Percentiles rank a stretch among this genome's conserved stretches.
These are phyloP conservation scores for Arxiozyma heterogenica DNA, from an alignment of 1,139 yeast species.

Conservation along the genomic window DNA sequence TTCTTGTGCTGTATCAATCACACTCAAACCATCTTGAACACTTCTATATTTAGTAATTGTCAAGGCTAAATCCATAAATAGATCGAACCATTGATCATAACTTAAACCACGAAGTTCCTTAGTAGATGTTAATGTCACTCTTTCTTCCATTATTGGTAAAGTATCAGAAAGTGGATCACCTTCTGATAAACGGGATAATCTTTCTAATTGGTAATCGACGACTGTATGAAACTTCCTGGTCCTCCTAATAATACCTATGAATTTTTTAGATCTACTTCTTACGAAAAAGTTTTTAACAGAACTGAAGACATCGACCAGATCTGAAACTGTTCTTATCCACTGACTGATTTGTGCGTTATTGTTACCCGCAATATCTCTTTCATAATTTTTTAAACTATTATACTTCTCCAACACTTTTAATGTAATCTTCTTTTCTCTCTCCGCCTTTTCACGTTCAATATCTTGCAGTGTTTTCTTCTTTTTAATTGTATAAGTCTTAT, in stretches of 20 bases:
- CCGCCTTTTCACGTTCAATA: slow-evolving; percentile 50
- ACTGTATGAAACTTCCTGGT: slow-evolving; percentile 53
- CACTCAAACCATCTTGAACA: slow-evolving; percentile 58
- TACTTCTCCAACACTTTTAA: slow-evolving; percentile 57
- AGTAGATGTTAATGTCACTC: slow-evolving; percentile 35
- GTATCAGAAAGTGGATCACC: slow-evolving; percentile 40
- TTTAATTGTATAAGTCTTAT: slow-evolving; percentile 24
- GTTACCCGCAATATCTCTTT: slow-evolving; percentile 47
- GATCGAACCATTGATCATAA: slow-evolving; percentile 75
- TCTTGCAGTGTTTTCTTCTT: slow-evolving; percentile 32
- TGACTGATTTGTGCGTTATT: slow-evolving; percentile 50
- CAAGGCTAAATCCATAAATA: slow-evolving; percentile 72
- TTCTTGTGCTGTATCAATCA: slow-evolving; percentile 63
- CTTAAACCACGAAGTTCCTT: slow-evolving; percentile 62
- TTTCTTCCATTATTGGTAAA: slow-evolving; percentile 31
- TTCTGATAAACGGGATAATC: slow-evolving; percentile 57
- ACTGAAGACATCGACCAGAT: slow-evolving; percentile 71
- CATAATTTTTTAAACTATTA: slow-evolving; percentile 50
- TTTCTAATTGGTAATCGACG: slow-evolving; percentile 62
- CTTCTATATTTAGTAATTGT: slow-evolving; percentile 54
- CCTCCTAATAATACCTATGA: slow-evolving; percentile 59
- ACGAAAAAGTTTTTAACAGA: slow-evolving; percentile 73
- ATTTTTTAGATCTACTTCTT: slow-evolving; percentile 56
- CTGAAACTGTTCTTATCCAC: slow-evolving; percentile 82
- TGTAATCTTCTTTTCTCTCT: slow-evolving; percentile 50